These are phyloP conservation scores for Xanthoconium purpureum DNA, from an alignment of 768 basidiomycete genomes.

Conservation along the genomic window DNA sequence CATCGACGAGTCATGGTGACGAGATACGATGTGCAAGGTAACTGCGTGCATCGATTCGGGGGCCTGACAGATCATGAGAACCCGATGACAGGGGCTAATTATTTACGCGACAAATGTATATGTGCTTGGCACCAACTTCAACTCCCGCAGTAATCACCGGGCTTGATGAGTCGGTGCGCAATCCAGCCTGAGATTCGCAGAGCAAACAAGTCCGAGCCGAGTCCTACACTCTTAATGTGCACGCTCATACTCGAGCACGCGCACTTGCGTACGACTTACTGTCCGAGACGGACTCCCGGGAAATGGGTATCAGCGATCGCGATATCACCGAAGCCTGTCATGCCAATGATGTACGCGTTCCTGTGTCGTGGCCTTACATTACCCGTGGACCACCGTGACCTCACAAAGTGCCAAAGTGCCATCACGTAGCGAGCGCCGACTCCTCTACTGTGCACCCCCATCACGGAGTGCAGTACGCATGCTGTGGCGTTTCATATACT, in stretches of 20 bases:
- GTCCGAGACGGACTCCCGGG: background rate
- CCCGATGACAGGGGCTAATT: background rate
- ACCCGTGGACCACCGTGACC: background rate
- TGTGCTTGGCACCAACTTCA: background rate
- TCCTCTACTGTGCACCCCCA: background rate
- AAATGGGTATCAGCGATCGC: background rate
- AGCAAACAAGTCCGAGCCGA: background rate
- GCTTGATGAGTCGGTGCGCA: background rate
- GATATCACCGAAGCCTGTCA: background rate
- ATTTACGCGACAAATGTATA: background rate
- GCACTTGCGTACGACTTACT: background rate
- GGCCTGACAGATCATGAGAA: background rate
- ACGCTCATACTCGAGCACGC: too few species aligned
- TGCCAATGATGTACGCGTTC: background rate
- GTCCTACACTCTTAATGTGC: background rate
- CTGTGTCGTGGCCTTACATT: background rate
- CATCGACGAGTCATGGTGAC: background rate
- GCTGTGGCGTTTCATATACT: background rate
- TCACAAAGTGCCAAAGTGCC: background rate
- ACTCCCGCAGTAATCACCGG: slow-evolving; percentile 6
- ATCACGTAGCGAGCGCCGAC: background rate
- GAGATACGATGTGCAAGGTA: background rate
- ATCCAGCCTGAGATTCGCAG: background rate
- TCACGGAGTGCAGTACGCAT: background rate
- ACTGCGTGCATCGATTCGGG: background rate